Percentiles rank a stretch among this genome's conserved stretches.
phyloP scores from a whole-genome alignment of 768 basidiomycete genomes.

The Kwoniella sp. region DNA sequence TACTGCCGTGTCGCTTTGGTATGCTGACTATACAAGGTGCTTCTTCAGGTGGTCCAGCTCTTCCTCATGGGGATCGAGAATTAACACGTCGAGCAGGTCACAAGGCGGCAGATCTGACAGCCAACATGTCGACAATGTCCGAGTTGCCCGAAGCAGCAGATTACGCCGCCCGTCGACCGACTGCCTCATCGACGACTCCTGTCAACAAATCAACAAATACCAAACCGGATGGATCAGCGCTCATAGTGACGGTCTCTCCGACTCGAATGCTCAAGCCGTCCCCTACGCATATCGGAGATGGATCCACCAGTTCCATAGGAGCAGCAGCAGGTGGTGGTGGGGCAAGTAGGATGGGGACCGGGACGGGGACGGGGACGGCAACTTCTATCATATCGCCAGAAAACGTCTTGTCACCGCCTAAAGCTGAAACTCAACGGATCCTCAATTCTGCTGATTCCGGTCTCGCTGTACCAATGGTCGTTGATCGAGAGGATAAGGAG shows the following conservation, averaged over 20 bases:
- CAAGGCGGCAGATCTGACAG: slow-evolving; percentile 15
- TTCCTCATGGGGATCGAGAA: background rate
- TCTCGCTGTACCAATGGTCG: slow-evolving; percentile 12
- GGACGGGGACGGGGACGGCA: background rate
- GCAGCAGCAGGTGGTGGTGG: background rate
- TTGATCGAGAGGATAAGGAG: background rate
- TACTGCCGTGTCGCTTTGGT: background rate
- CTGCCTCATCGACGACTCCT: background rate
- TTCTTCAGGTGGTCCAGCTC: background rate
- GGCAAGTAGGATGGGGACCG: background rate
- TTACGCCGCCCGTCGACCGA: slow-evolving; percentile 13
- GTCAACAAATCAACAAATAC: background rate
- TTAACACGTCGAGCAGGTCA: background rate
- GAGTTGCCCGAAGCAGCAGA: slow-evolving; percentile 18
- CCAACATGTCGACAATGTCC: slow-evolving; percentile 31
- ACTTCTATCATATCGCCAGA: background rate
- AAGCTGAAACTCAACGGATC: slow-evolving; percentile 28
- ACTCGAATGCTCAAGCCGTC: slow-evolving; percentile 36
- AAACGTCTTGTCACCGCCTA: slow-evolving; percentile 39
- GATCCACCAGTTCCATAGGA: slow-evolving; percentile 2
- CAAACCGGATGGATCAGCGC: slow-evolving; percentile 4
- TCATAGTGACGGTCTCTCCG: slow-evolving; percentile 9
- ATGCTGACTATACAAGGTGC: too few relatives aligned
- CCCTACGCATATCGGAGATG: slow-evolving; percentile 42
- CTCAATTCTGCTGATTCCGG: slow-evolving; percentile 25